Conservation (phyloP, 2,329 filamentous ascomycete species). For the Penicillium sumatraense region DNA sequence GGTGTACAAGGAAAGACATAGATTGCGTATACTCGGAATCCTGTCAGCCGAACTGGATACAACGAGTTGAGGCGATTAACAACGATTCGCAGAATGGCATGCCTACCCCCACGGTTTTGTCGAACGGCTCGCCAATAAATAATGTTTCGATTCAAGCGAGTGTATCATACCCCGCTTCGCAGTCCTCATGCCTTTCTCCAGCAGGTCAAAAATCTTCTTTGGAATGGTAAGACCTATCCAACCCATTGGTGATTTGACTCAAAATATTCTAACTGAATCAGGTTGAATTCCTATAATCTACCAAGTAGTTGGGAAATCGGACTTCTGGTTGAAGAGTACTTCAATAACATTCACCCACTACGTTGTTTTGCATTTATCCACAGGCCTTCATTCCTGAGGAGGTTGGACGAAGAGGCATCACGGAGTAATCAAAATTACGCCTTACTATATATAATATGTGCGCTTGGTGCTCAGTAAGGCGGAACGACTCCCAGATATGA, state of each 20-base stretch:
- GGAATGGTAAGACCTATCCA: constrained; percentile 13
- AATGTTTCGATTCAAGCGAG: neutral
- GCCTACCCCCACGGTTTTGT: neutral
- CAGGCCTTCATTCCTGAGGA: constrained; percentile 21
- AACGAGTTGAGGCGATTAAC: constrained; percentile 10
- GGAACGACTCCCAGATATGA: neutral
- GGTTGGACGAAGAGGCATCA: constrained; percentile 15
- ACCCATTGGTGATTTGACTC: no score
- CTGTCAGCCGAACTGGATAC: constrained; percentile 24
- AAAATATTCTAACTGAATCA: neutral
- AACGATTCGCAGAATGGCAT: neutral
- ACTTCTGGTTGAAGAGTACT: constrained; percentile 24
- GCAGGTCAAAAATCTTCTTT: constrained; percentile 6
- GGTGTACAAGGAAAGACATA: constrained; percentile 15
- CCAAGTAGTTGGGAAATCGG: constrained; percentile 14
- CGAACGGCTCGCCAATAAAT: neutral
- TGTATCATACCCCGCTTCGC: neutral
- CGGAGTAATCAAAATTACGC: constrained; percentile 13
- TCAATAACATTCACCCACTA: constrained; percentile 26
- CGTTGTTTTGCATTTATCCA: constrained; percentile 28
- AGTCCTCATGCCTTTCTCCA: constrained; percentile 2
- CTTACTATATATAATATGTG: constrained; percentile 26
- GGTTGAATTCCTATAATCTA: constrained; percentile 15
- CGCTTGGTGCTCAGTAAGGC: constrained; percentile 25
- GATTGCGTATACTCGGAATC: constrained; percentile 24